phyloP scores from a whole-genome alignment of 768 basidiomycete species.

The Hortiboletus campestris region DNA sequence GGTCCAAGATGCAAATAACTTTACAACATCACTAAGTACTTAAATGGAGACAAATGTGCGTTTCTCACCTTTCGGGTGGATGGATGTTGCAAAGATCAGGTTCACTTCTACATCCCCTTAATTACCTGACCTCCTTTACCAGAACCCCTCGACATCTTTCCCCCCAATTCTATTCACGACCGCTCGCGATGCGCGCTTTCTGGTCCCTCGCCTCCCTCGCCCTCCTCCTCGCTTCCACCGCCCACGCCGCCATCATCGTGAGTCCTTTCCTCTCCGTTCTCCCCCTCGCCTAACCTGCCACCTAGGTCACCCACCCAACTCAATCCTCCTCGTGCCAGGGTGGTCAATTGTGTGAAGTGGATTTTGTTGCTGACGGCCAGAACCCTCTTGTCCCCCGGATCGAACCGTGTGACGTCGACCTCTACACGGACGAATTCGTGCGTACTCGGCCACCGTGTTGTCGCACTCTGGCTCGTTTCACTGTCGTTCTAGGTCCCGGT shows the following conservation, averaged over 20 bases:
- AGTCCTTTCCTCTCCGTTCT: neutral
- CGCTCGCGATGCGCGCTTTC: slow-evolving; percentile 17
- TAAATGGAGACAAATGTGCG: no score
- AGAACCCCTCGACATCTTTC: neutral
- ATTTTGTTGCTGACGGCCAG: slow-evolving; percentile 64
- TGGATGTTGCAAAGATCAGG: no score
- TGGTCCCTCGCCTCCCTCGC: slow-evolving; percentile 13
- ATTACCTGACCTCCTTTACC: slow-evolving; percentile 13
- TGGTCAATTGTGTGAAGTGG: slow-evolving; percentile 50
- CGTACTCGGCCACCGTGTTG: slow-evolving; percentile 13
- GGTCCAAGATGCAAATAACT: no score
- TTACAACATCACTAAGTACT: no score
- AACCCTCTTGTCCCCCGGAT: slow-evolving; percentile 48
- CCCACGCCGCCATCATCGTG: slow-evolving; percentile 20
- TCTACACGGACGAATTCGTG: slow-evolving; percentile 60
- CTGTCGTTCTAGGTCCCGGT: slow-evolving; percentile 39
- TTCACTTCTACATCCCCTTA: slow-evolving; percentile 26
- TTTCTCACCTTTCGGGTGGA: no score
- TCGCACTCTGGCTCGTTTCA: neutral
- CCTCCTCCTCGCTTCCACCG: slow-evolving; percentile 20
- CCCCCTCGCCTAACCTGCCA: neutral
- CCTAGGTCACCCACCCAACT: slow-evolving; percentile 48
- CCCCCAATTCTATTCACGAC: neutral
- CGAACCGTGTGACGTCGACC: slow-evolving; percentile 50
- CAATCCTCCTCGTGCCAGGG: slow-evolving; percentile 47